phyloP scores from a whole-genome alignment of 768 basidiomycete genomes.

The Rhodotorula kratochvilovae region DNA sequence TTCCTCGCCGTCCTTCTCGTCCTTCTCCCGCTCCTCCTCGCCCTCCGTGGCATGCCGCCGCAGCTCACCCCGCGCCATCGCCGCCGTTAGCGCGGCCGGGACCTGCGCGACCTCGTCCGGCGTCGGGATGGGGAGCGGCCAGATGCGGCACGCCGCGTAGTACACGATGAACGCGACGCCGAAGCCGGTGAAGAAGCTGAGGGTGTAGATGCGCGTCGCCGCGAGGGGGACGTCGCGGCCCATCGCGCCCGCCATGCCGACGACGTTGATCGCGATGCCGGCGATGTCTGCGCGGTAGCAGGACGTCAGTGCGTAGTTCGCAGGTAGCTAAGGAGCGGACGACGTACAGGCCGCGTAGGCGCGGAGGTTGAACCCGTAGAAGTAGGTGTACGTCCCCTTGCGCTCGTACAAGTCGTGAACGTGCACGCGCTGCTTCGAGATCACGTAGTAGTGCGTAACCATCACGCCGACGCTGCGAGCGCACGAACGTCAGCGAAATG shows the following conservation, averaged over 20 bases:
- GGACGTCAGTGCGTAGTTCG: conserved; percentile 35
- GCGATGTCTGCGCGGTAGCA: conserved; percentile 50
- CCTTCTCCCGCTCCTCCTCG: background rate
- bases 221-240: conserved; percentile 62
- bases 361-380: conserved; percentile 67
- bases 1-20: background rate
- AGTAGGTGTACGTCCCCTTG: conserved; percentile 60
- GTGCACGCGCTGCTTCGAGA: conserved; percentile 66
- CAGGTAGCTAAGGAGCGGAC: conserved; percentile 45
- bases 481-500: too few relatives aligned
- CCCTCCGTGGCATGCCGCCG: background rate
- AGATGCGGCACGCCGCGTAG: conserved; percentile 57
- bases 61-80: background rate
- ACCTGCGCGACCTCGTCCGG: conserved; percentile 29
- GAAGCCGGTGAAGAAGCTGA: conserved; percentile 83
- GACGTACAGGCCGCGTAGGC: conserved; percentile 49
- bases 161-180: conserved; percentile 65
- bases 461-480: conserved; percentile 42
- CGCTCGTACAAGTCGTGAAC: conserved; percentile 62
- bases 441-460: conserved; percentile 74
- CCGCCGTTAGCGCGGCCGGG: background rate
- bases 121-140: conserved; percentile 58
- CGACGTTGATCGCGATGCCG: conserved; percentile 75
- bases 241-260: conserved; percentile 72
- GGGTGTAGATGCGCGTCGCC: conserved; percentile 66